Conservation (phyloP, 2,329 filamentous ascomycete species). For the Juglanconis oblonga region DNA sequence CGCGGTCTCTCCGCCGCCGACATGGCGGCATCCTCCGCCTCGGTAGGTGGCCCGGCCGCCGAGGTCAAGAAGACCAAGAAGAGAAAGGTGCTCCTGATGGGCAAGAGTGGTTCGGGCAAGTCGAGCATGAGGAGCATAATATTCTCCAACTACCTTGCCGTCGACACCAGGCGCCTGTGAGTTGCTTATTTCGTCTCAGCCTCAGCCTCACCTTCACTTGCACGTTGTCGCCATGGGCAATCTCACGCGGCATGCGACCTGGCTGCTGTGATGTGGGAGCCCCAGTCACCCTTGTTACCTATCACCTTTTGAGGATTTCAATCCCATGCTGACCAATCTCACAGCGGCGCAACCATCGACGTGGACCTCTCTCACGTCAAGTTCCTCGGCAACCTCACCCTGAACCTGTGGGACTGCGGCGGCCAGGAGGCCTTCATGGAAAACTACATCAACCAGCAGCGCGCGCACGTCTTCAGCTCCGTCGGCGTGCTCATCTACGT, state of each 20-base stretch:
- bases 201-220: neutral
- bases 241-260: neutral
- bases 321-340: constrained; percentile 6
- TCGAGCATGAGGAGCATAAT: constrained; percentile 98
- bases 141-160: constrained; percentile 97
- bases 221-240: neutral
- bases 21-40: constrained; percentile 18
- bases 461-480: constrained; percentile 93
- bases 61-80: constrained; percentile 71
- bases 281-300: neutral
- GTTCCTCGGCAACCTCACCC: constrained; percentile 94
- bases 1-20: constrained; percentile 27
- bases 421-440: constrained; percentile 99
- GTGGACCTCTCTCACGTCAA: constrained; percentile 98
- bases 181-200: constrained; percentile 22
- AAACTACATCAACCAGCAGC: constrained; percentile 94
- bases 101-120: constrained; percentile 95
- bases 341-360: constrained; percentile 86
- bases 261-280: neutral
- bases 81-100: constrained; percentile 86
- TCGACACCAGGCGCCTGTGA: constrained; percentile 82
- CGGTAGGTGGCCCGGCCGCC: constrained; percentile 27
- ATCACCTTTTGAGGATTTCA: neutral
- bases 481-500: constrained; percentile 98
- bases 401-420: constrained; percentile 98